A percentile compares a stretch with the other conserved stretches of the same genome.
phyloP scores from a whole-genome alignment of 176 grass and related monocot species.

The Canna indica region DNA sequence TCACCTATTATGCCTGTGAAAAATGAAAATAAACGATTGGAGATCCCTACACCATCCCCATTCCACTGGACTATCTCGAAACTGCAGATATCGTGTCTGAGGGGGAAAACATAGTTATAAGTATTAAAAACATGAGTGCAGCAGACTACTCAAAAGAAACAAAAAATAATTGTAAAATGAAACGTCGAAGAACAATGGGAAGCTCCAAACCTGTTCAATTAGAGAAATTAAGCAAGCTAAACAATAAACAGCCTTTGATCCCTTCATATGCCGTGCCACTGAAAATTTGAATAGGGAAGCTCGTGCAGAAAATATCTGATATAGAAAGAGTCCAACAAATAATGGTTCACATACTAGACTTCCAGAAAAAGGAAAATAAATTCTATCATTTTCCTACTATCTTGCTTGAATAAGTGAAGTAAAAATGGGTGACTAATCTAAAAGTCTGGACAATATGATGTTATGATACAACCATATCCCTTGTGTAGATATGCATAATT shows the following conservation, averaged over 20 bases:
- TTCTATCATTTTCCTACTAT: neutral
- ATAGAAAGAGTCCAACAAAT: constrained; percentile 13
- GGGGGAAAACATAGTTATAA: constrained; percentile 13
- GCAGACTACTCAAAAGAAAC: constrained; percentile 8
- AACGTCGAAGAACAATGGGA: neutral
- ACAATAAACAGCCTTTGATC: constrained; percentile 59
- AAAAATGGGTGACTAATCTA: neutral
- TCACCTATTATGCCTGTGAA: constrained; percentile 74
- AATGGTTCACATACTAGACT: neutral
- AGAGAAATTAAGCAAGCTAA: constrained; percentile 85
- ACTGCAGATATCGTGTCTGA: constrained; percentile 65
- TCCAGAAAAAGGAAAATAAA: neutral
- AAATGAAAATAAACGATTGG: constrained; percentile 85
- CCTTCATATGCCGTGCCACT: constrained; percentile 37
- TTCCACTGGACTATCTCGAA: constrained; percentile 69
- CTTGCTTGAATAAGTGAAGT: neutral
- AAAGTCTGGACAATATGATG: neutral
- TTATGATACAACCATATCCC: neutral
- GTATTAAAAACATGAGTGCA: constrained; percentile 11
- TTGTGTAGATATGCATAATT: neutral
- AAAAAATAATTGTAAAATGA: neutral
- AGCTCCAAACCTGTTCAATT: constrained; percentile 56
- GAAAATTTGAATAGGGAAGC: constrained; percentile 48
- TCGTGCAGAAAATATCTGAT: constrained; percentile 61
- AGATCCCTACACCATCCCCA: constrained; percentile 98